Evolutionary conservation across 1,139 yeast species (phyloP), one percentile per base, ranked within the genome.

Genomic region (Lodderomyces oxycetoniae): DNA sequence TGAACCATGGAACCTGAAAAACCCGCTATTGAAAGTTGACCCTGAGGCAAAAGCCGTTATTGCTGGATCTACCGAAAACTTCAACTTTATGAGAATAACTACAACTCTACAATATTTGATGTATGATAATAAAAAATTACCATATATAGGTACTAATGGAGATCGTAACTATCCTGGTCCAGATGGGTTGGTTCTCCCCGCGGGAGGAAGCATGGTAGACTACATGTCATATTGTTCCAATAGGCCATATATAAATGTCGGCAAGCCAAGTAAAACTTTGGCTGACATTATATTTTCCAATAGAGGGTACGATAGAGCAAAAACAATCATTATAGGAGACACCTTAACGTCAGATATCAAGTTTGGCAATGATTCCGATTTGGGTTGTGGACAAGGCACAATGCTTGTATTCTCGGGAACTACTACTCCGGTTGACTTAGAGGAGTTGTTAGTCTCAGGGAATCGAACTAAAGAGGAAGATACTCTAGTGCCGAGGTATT

Each of bases 341-440:
- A 65, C 71, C 1, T 47, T 64, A 28, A 63, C 62, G 39, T 64
- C 72, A 1, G 72, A 66, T 42, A 64, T 66, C 41, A 64, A 64
- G 43, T 65, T 66, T 44, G 72, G 69, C 1, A 65, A 64, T 42
- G 71, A 65, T 39, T 68, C 70, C 1, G 35, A 49, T 3, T 48
- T 63, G 33, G 67, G 66, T 5, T 26, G 51, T 21, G 54, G 53
- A 1, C 52, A 52, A 7, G 65, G 65, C 0, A 50, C 68, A 1
- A 40, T 64, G 30, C 51, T 65, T 41, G 71, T 64, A 3, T 48
- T 63, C 32, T 48, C 64, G 7, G 71, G 71, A 4, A 70, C 68
- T 0, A 59, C 67, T 8, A 57, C 49, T 30, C 34, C 34, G 14
- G 36, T 37, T 1, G 67, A 62, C 32, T 35, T 38, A 14, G 33